These are phyloP conservation scores for Agrostemma githago DNA, from an alignment of 148 eudicot species.

Conservation along the genomic window DNA sequence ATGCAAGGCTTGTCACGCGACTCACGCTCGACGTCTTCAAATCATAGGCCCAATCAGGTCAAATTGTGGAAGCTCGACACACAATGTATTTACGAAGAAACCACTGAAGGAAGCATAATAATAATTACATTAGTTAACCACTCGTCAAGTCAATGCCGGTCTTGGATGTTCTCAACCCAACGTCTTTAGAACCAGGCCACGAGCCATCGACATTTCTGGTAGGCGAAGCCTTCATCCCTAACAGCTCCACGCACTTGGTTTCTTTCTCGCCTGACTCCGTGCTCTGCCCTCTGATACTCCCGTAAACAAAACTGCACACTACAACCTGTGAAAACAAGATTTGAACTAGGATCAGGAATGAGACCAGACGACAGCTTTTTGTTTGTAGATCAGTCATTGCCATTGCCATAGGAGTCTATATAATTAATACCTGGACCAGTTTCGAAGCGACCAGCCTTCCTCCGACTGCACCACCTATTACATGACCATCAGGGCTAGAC, in stretches of 20 bases:
- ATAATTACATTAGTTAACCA: slow-evolving; percentile 26
- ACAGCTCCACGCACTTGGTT: slow-evolving; percentile 25
- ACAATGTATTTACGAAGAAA: slow-evolving; percentile 32
- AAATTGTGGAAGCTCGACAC: slow-evolving; percentile 18
- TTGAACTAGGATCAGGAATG: slow-evolving; percentile 6
- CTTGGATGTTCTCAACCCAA: slow-evolving; percentile 28
- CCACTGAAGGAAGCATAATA: neutral
- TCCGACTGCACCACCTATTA: slow-evolving; percentile 83
- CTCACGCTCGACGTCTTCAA: neutral
- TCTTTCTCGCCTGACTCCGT: slow-evolving; percentile 32
- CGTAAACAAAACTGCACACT: slow-evolving; percentile 77
- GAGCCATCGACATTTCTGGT: slow-evolving; percentile 24
- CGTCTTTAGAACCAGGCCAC: slow-evolving; percentile 30
- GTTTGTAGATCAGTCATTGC: neutral
- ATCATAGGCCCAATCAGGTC: slow-evolving; percentile 9
- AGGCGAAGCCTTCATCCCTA: slow-evolving; percentile 17
- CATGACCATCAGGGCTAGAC: slow-evolving; percentile 76
- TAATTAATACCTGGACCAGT: slow-evolving; percentile 62
- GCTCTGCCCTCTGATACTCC: slow-evolving; percentile 45
- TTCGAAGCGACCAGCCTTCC: slow-evolving; percentile 69
- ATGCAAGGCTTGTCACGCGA: slow-evolving; percentile 16
- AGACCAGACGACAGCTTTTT: neutral
- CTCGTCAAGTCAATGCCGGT: slow-evolving; percentile 41
- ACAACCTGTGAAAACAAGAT: slow-evolving; percentile 48
- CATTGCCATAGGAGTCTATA: neutral